Percentiles rank a stretch among this genome's conserved stretches.
These are phyloP conservation scores for Syzygium aqueum DNA, from an alignment of 345 rosid genomes.

Conservation along the genomic window DNA sequence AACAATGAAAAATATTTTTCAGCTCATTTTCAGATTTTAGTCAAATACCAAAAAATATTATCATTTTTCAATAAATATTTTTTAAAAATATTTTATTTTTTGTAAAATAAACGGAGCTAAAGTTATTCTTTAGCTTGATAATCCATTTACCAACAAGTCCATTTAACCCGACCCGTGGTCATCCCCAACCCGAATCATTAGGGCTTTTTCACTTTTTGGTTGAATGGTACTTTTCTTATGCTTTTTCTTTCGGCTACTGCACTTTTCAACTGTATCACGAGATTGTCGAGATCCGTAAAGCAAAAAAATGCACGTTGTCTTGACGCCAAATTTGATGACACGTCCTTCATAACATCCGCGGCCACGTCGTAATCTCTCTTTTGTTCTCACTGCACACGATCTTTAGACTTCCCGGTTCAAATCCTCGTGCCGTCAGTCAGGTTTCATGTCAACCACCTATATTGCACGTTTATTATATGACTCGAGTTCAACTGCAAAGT, in stretches of 20 bases:
- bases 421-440: background rate
- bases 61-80: too few species aligned
- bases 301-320: background rate
- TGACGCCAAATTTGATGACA: background rate
- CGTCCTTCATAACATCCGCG: background rate
- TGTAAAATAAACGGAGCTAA: too few species aligned
- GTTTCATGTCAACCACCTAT: background rate
- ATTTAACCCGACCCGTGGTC: too few species aligned
- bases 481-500: background rate
- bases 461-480: background rate
- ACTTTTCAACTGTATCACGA: background rate
- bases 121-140: too few species aligned
- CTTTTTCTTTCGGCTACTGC: background rate
- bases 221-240: background rate
- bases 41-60: too few species aligned
- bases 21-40: too few species aligned
- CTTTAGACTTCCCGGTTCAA: background rate
- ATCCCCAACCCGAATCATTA: too few species aligned
- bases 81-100: too few species aligned
- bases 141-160: too few species aligned
- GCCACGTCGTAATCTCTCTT: background rate
- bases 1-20: too few species aligned
- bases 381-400: background rate
- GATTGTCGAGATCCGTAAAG: background rate
- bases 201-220: background rate